Evolutionary conservation across 257 asterid species (phyloP), one percentile per base, ranked within the genome.

Genomic region (Eucommia ulmoides): DNA sequence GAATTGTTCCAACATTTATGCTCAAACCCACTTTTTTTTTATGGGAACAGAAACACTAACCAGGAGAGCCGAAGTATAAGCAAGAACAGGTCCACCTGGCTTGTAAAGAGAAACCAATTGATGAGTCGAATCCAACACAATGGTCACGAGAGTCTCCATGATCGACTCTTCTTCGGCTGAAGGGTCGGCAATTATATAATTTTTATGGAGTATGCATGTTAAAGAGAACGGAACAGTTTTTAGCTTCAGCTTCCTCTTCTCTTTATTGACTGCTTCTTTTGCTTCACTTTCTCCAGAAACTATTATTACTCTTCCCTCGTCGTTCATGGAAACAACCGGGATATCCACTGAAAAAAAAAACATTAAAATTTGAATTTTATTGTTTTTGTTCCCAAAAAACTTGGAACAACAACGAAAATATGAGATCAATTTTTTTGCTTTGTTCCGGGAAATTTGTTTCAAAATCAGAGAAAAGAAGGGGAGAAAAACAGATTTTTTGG

Each of bases 161-260:
- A 83, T 56, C 6, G 93, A 75, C 74, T 91, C 98, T 80, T 91
- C 98, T 76, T 91, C 96, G 5, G 84, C 79, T 41, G 98, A 78
- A 29, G 98, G 95, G 69, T 91, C 96, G 4, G 96, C 96, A 33
- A 91, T 71, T 69, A 91, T 78, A 82, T 83, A 83, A 61, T 83
- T 79, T 74, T 86, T 72, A 78, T 83, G 93, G 58, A 91, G 83
- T 60, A 79, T 15, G 75, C 96, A 86, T 22, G 98, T 83, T 59
- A 82, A 75, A 52, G 96, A 71, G 62, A 80, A 76, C 16, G 86
- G 93, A 23, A 65, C 14, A 21, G 53, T 69, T 3, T 61, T 74
- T 75, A 81, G 52, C 53, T 70, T 70, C 19, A 86, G 87, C 69
- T 83, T 86, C 66, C 77, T 75, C 78, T 77, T 86, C 74, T 77